phyloP scores from a whole-genome alignment of 768 basidiomycete species.

The Kwoniella dendrophila region DNA sequence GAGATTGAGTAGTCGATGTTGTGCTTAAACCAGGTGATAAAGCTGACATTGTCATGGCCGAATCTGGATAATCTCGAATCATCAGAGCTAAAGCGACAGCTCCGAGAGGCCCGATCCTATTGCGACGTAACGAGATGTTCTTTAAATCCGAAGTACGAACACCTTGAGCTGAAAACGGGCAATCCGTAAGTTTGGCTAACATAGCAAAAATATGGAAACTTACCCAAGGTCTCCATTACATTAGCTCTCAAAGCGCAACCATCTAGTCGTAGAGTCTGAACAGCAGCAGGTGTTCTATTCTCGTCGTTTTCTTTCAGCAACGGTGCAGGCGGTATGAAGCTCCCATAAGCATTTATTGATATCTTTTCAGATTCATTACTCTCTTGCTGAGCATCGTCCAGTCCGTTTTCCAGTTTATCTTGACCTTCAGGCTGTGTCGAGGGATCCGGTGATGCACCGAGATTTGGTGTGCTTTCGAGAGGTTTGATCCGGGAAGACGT shows the following conservation, averaged over 20 bases:
- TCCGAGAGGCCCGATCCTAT: conserved; percentile 79
- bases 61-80: conserved; percentile 93
- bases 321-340: conserved; percentile 54
- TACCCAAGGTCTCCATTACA: conserved; percentile 78
- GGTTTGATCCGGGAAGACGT: conserved; percentile 50
- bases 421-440: neutral
- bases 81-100: conserved; percentile 91
- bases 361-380: neutral
- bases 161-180: conserved; percentile 65
- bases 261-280: conserved; percentile 82
- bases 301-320: conserved; percentile 46
- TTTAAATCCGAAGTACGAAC: conserved; percentile 80
- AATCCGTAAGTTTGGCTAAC: neutral
- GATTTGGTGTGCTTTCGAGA: conserved; percentile 3
- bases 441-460: neutral
- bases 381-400: too few species aligned
- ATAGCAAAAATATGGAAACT: conserved; percentile 46
- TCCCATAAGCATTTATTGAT: conserved; percentile 29
- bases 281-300: conserved; percentile 35
- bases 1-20: neutral
- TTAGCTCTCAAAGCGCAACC: conserved; percentile 76
- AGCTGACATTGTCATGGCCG: conserved; percentile 58
- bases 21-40: conserved; percentile 33
- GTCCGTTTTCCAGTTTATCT: neutral
- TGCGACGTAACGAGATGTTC: conserved; percentile 87